A percentile compares a stretch with the other conserved stretches of the same genome.
Conservation (phyloP, 164 flowering plant genomes). For the Tetrastigma voinierianum region DNA sequence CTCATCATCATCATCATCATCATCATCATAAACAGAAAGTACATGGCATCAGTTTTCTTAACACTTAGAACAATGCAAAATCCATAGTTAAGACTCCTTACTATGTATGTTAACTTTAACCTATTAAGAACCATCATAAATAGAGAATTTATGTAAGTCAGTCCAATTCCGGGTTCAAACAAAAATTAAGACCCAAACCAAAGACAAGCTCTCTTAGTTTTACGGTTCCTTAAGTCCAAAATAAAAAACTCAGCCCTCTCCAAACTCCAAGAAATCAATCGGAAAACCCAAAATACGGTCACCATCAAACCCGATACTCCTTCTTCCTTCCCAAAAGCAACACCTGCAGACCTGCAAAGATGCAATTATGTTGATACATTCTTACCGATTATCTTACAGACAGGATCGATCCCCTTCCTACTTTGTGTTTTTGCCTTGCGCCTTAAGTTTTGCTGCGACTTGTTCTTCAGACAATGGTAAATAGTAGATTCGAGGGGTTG, state of each 20-base stretch:
- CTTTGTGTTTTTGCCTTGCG: conserved; percentile 37
- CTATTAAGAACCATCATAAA: background rate
- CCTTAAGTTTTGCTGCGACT: conserved; percentile 59
- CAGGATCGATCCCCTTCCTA: conserved; percentile 33
- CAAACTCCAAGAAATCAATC: conserved; percentile 3
- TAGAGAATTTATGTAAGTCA: background rate
- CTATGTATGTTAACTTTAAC: background rate
- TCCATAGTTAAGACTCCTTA: no score
- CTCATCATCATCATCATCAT: no score
- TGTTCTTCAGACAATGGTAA: conserved; percentile 82
- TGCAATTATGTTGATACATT: conserved; percentile 26
- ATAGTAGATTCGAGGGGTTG: conserved; percentile 82
- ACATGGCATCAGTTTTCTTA: no score
- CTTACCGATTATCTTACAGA: conserved; percentile 26
- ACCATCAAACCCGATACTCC: conserved; percentile 7
- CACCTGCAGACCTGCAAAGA: conserved; percentile 52
- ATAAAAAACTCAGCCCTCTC: conserved; percentile 3
- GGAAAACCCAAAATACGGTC: conserved; percentile 7
- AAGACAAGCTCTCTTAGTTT: conserved; percentile 4
- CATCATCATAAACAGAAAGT: no score
- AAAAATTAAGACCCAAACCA: background rate
- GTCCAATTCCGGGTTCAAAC: background rate
- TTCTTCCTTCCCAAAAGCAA: conserved; percentile 11
- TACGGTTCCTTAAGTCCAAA: conserved; percentile 6
- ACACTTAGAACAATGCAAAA: no score